Base-by-base conservation (phyloP, 257 asterid genomes). In the Asclepias syriaca region DNA sequence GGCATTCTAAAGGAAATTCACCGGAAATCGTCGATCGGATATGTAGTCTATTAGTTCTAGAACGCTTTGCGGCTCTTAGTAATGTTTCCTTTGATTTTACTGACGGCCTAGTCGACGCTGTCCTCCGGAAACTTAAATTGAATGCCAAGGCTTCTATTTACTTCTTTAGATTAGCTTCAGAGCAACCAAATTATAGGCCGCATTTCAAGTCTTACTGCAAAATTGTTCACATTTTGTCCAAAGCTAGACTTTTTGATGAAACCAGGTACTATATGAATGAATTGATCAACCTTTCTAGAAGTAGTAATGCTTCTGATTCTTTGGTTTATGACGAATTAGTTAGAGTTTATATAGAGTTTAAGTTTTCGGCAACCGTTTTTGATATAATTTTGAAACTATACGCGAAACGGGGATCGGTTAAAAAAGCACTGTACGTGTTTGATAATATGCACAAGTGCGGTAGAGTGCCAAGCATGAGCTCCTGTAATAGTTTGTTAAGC, bases 401-500 rank as follows among this genome's bases (percentile, higher is more conserved):
- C 66, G 87, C 87, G 0, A 89, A 90, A 75, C 90, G 78, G 65
- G 91, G 96, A 72, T 75, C 87, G 87, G 65, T 83, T 34, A 85
- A 77, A 69, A 72, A 88, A 76, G 98, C 98, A 63, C 34, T 92
- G 57, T 86, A 88, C 70, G 70, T 92, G 95, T 95, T 92, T 74
- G 99, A 95, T 79, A 86, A 90, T 78, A 86, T 95, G 99, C 86
- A 81, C 51, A 78, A 83, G 63, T 82, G 91, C 22, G 98, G 98
- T 57, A 79, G 89, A 32, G 22, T 77, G 75, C 99, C 96, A 6
- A 88, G 94, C 76, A 58, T 86, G 91, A 87, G 86, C 4, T 87
- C 93, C 53, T 95, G 98, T 76, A 95, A 95, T 79, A 83, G 82
- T 58, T 81, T 94, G 88, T 85, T 95, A 89, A 86, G 90, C 85